Conservation (phyloP, 148 eudicot genomes). For the Beta vulgaris region DNA sequence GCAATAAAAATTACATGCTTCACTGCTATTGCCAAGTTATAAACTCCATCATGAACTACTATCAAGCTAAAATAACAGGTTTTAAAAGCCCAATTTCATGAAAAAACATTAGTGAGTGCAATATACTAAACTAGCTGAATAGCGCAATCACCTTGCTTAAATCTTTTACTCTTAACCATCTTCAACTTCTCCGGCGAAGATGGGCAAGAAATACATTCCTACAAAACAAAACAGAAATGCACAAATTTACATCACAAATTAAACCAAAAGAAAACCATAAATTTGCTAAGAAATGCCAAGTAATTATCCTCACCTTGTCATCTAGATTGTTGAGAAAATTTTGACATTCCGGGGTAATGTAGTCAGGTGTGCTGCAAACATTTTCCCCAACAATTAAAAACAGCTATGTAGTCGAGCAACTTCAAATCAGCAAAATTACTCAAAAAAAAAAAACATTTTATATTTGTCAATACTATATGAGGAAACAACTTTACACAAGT, state of each 20-base stretch:
- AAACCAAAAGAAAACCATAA: neutral
- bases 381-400: slow-evolving; percentile 9
- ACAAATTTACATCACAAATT: neutral
- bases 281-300: neutral
- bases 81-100: neutral
- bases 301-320: slow-evolving; percentile 38
- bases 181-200: slow-evolving; percentile 78
- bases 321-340: slow-evolving; percentile 50
- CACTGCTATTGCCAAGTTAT: neutral
- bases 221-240: slow-evolving; percentile 13
- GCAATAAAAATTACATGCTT: neutral
- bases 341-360: slow-evolving; percentile 76
- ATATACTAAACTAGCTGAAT: neutral
- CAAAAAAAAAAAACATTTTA: too few species aligned
- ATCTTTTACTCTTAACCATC: slow-evolving; percentile 52
- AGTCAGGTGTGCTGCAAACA: slow-evolving; percentile 82
- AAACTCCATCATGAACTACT: neutral
- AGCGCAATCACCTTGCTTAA: slow-evolving; percentile 45
- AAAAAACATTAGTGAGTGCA: neutral
- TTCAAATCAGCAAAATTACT: neutral
- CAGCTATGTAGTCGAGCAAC: too few species aligned
- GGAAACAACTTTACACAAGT: too few species aligned
- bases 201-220: slow-evolving; percentile 71
- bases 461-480: too few species aligned
- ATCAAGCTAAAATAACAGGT: neutral